Evolutionary conservation across 2,329 filamentous ascomycete species (phyloP).

Genomic region (Trichophyton benhamiae): DNA sequence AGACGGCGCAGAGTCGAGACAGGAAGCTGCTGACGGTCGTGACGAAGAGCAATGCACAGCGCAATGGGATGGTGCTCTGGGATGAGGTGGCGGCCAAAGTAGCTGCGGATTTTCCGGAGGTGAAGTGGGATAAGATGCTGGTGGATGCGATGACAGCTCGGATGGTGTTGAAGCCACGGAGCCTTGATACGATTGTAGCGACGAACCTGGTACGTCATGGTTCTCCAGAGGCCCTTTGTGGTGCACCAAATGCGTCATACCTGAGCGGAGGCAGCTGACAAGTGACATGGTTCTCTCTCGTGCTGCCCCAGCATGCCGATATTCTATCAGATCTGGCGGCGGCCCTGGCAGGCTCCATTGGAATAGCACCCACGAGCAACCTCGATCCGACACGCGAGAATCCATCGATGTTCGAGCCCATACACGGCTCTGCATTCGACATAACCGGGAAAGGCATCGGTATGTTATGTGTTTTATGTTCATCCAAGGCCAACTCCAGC

Average conservation of each 20-base stretch:
- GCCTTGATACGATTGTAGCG: slow-evolving; percentile 42
- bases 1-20: slow-evolving; percentile 37
- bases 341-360: slow-evolving; percentile 56
- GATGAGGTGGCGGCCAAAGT: slow-evolving; percentile 41
- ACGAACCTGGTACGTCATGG: slow-evolving; percentile 32
- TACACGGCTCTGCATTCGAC: slow-evolving; percentile 52
- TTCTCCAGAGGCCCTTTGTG: too few species aligned
- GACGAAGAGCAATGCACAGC: slow-evolving; percentile 45
- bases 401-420: slow-evolving; percentile 52
- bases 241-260: too few species aligned
- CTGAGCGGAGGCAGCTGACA: neutral
- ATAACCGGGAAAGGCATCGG: slow-evolving; percentile 49
- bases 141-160: slow-evolving; percentile 46
- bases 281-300: neutral
- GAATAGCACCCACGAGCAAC: slow-evolving; percentile 59
- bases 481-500: neutral
- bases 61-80: slow-evolving; percentile 46
- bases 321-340: slow-evolving; percentile 61
- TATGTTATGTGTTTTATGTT: slow-evolving; percentile 5
- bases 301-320: slow-evolving; percentile 40
- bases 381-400: slow-evolving; percentile 51
- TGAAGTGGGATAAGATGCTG: slow-evolving; percentile 43
- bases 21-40: slow-evolving; percentile 42
- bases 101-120: slow-evolving; percentile 39
- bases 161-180: slow-evolving; percentile 41